A percentile compares a stretch with the other conserved stretches of the same genome.
Evolutionary conservation across 768 basidiomycete species (phyloP).

Genomic region (Tulasnella sp.): DNA sequence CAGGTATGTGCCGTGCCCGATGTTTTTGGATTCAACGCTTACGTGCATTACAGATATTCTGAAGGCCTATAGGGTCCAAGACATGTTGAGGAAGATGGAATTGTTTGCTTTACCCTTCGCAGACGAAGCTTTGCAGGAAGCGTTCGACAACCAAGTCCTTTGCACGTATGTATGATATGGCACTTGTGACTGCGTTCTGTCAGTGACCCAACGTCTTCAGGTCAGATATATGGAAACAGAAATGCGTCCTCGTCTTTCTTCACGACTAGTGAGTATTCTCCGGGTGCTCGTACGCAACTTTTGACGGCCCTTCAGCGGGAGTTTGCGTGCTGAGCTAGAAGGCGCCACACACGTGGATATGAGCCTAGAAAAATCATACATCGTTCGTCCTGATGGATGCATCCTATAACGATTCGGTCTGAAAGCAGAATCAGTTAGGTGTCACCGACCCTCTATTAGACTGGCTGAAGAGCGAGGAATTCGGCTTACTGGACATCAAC

Average conservation of each 20-base stretch:
- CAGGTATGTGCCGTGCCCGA: constrained; percentile 35
- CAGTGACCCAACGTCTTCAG: constrained; percentile 32
- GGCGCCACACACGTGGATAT: constrained; percentile 60
- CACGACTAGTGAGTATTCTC: constrained; percentile 76
- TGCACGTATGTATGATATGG: constrained; percentile 55
- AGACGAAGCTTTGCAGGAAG: constrained; percentile 47
- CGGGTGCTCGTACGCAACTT: neutral
- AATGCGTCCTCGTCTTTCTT: constrained; percentile 68
- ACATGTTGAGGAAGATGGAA: constrained; percentile 58
- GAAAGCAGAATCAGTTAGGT: constrained; percentile 48
- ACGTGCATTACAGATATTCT: constrained; percentile 48
- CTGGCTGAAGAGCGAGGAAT: constrained; percentile 59
- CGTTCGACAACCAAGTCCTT: constrained; percentile 73
- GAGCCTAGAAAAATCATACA: constrained; percentile 67
- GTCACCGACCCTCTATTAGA: constrained; percentile 64
- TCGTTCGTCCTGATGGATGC: constrained; percentile 39
- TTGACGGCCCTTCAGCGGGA: constrained; percentile 46
- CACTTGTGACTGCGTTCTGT: neutral
- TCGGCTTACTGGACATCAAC: constrained; percentile 77
- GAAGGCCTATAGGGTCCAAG: constrained; percentile 78
- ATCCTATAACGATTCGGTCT: neutral
- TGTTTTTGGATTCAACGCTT: constrained; percentile 2
- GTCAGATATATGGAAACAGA: constrained; percentile 54
- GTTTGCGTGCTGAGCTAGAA: constrained; percentile 71
- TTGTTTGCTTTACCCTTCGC: constrained; percentile 77